Base-by-base conservation (phyloP, 441 rosid species). In the Pelargonium myrrhifolium region DNA sequence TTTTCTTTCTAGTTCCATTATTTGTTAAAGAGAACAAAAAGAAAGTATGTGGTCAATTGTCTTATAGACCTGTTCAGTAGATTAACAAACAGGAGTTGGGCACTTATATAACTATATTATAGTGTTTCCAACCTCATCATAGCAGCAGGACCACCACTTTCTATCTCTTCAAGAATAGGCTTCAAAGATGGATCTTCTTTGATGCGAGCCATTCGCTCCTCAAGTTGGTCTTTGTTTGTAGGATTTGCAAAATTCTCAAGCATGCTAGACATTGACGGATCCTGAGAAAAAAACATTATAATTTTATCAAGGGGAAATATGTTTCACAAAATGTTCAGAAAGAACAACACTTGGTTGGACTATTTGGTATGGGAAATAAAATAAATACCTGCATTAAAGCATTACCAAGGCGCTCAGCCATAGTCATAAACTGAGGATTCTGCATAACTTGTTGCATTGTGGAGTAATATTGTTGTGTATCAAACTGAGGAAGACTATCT, bases 391-490 rank as follows among this genome's bases (percentile, higher is more conserved):
- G 93, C 86, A 92, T 86, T 76, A 94, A 79, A 5, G 97, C 92
- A 81, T 58, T 83, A 65, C 98, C 99, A 66, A 94, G 98, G 21
- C 83, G 90, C 76, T 94, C 97, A 3, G 99, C 98, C 98, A 94
- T 94, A n/a, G 85, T 82, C 86, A 86, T 85, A 68, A 94, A 92
- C 21, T 89, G 92, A 64, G 92, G 92, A 77, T 94, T 94, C 75
- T 86, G 85, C 97, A 94, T 92, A 75, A 94, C 96, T 77, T 94
- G 97, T 63, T 86, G 85, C 96, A 94, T 87, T 21, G 99, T 94
- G 26, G 80, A 63, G 75, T 82, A 77, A 74, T 94, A 94, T 74
- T 92, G 94, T 66, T 89, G 81, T 18, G 89, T 65, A 59, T 94
- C 96, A 69, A 94, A 88, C 72, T 86, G 84, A 15, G 98, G 99